Percentiles rank a stretch among this genome's conserved stretches.
Evolutionary conservation across 2,329 filamentous ascomycete genomes (phyloP).

Genomic region (Claviceps digitariae): DNA sequence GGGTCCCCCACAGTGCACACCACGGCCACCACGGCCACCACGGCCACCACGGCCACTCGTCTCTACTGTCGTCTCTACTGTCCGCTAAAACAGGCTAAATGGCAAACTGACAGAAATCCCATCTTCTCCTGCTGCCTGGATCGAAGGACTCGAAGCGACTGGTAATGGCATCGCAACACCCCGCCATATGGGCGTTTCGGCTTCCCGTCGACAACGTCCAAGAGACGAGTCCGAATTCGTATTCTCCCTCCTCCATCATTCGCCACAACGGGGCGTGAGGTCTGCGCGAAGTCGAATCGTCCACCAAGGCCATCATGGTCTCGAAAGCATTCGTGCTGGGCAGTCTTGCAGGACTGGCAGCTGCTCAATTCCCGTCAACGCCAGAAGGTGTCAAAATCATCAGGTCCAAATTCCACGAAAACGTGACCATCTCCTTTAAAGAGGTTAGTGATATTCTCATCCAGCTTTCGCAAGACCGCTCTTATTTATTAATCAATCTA

Average conservation of each 20-base stretch:
- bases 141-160: not conserved
- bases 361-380: constrained; percentile 18
- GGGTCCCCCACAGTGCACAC: not conserved
- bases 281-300: not conserved
- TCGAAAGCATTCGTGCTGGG: constrained; percentile 7
- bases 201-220: not conserved
- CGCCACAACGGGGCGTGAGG: not conserved
- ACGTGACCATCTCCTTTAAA: constrained; percentile 50
- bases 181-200: not conserved
- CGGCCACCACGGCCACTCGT: too few relatives aligned
- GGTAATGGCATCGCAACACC: not conserved
- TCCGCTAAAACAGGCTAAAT: not conserved
- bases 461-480: not conserved
- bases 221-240: not conserved
- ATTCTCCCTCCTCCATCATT: not conserved
- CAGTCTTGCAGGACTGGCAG: constrained; percentile 10
- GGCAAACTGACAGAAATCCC: not conserved
- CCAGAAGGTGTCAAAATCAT: constrained; percentile 30
- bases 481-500: too few relatives aligned
- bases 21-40: too few relatives aligned
- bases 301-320: constrained; percentile 3
- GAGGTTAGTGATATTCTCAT: constrained; percentile 16
- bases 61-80: not conserved
- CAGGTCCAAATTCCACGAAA: constrained; percentile 42
- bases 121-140: not conserved